Evolutionary conservation across 192 early-diverging fungal species (phyloP), one percentile per base, ranked within the genome.

Genomic region (Rhizoclosmatium sp.): DNA sequence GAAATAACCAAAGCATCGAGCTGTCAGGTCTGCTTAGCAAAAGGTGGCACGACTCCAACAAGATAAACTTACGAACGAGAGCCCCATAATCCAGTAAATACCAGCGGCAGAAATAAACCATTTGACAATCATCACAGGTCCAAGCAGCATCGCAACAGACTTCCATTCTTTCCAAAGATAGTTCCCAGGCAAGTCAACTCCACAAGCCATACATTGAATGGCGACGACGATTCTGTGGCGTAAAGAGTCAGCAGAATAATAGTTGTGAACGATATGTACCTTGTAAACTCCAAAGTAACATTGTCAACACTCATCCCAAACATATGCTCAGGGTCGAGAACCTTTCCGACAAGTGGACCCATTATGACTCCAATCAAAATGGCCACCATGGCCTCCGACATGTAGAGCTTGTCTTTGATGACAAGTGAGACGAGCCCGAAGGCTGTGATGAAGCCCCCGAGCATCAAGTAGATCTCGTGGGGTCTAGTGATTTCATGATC

Each of bases 201-300:
- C 95, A 44, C 94, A 94, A 60, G 92, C 92, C 93, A 96, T 95
- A 45, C 95, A 92, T 82, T 95, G 94, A 75, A 98, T 91, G 2
- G 93, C 93, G 78, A 98, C 89, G 44, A 68, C 47, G 45, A 68
- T 48, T 62, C 60, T 62, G 23, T 7, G 51, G 5, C 31, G 31
- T 31, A 0, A 31, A 31, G 31, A 31, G 31, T 31, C 31, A 31
- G 31, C 31, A 31, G 31, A 31, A 31, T 31, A 31, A 31, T 31
- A 31, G 31, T 31, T 0, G 31, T 54, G 1, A 7, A 54, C 5
- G 51, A 54, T 54, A 54, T 54, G 96, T 91, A 68, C 45, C 94
- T 89, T 45, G 91, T 88, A 39, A 95, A 87, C 78, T 94, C 90
- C 54, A 92, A 88, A 0, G 92, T 92, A 19, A 94, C 85, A 54